Percentiles rank a stretch among this genome's conserved stretches.
These are phyloP conservation scores for Dactylella cylindrospora DNA, from an alignment of 2,329 filamentous ascomycete species.

Conservation along the genomic window DNA sequence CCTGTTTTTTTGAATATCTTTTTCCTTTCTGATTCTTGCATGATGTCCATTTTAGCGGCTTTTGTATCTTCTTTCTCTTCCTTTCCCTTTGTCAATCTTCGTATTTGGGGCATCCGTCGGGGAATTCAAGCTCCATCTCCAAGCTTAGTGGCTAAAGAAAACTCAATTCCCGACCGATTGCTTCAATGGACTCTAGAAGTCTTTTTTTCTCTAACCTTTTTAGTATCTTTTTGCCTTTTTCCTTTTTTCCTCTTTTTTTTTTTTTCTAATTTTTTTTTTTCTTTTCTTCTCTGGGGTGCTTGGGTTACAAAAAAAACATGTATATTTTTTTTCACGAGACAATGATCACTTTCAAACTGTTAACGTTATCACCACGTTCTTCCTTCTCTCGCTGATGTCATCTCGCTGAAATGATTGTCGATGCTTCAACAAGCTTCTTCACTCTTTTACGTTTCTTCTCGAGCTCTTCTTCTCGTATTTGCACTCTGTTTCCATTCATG, in stretches of 20 bases:
- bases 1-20: conserved; percentile 3
- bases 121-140: no score
- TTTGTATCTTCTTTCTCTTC: background rate
- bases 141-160: no score
- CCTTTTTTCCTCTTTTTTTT: background rate
- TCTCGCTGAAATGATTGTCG: no score
- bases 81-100: no score
- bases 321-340: background rate
- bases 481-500: conserved; percentile 7
- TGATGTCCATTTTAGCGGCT: background rate
- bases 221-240: background rate
- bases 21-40: background rate
- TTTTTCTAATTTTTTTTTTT: conserved; percentile 4
- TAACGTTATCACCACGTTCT: background rate
- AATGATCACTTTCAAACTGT: conserved; percentile 2
- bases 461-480: conserved; percentile 7
- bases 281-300: background rate
- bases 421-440: background rate
- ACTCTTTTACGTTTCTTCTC: background rate
- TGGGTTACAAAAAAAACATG: no score
- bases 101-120: no score
- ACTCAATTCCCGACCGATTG: no score
- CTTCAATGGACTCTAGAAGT: no score
- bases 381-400: conserved; percentile 27
- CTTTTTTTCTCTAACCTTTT: background rate